These are phyloP conservation scores for Perilla frutescens DNA, from an alignment of 257 asterid genomes.

Conservation along the genomic window DNA sequence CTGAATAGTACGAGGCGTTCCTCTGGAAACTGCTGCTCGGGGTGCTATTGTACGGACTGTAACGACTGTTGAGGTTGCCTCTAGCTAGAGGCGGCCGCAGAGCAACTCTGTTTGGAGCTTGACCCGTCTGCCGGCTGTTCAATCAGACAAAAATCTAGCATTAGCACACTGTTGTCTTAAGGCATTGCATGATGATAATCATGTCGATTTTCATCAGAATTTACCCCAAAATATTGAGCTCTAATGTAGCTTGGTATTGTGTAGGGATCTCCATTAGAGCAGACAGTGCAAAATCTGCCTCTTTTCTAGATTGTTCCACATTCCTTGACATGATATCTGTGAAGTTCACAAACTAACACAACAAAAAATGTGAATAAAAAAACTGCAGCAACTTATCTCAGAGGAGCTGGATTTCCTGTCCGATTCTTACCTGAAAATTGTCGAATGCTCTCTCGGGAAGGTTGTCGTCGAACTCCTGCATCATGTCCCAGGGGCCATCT, in stretches of 20 bases:
- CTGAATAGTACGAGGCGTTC: slow-evolving; percentile 30
- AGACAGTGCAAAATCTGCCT: slow-evolving; percentile 54
- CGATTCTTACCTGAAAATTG: slow-evolving; percentile 46
- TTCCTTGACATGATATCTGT: slow-evolving; percentile 55
- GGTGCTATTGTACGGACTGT: slow-evolving; percentile 34
- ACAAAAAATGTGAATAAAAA: slow-evolving; percentile 7
- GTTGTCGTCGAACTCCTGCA: slow-evolving; percentile 58
- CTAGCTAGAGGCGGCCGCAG: slow-evolving; percentile 49
- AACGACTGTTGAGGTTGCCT: slow-evolving; percentile 31
- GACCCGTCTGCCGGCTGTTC: slow-evolving; percentile 44
- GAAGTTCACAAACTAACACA: slow-evolving; percentile 53
- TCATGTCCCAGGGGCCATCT: slow-evolving; percentile 59
- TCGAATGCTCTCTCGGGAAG: slow-evolving; percentile 54
- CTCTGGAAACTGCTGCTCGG: slow-evolving; percentile 51
- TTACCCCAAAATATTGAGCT: slow-evolving; percentile 55
- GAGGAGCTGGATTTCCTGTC: background rate
- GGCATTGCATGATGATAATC: background rate
- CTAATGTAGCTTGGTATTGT: slow-evolving; percentile 58
- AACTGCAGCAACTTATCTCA: background rate
- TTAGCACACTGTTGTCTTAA: background rate
- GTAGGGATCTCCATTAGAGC: slow-evolving; percentile 62
- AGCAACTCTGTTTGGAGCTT: slow-evolving; percentile 41
- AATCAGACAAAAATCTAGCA: background rate
- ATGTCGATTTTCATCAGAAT: background rate
- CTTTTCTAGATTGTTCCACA: slow-evolving; percentile 45